A percentile compares a stretch with the other conserved stretches of the same genome.
Evolutionary conservation across 805 yeast genomes (phyloP).

Genomic region (Wickerhamiella siamensis): DNA sequence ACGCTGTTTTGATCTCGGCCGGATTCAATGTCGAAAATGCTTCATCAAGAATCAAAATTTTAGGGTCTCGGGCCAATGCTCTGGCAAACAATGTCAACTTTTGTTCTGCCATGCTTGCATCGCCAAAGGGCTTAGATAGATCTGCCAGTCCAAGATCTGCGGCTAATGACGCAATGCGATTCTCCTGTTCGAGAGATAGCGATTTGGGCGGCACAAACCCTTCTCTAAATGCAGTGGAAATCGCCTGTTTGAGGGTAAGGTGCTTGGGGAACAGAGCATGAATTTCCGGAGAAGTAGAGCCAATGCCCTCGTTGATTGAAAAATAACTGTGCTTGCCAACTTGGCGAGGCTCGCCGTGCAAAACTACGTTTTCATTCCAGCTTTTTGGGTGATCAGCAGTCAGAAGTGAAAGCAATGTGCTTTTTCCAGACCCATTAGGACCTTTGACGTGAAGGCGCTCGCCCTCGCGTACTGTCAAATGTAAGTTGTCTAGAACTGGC

Average conservation of each 20-base stretch:
- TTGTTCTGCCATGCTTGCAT: slow-evolving; percentile 56
- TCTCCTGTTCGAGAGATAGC: slow-evolving; percentile 27
- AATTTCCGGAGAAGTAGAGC: slow-evolving; percentile 82
- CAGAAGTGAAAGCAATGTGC: slow-evolving; percentile 67
- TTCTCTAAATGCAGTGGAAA: slow-evolving; percentile 61
- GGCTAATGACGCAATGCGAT: slow-evolving; percentile 33
- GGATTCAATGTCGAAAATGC: slow-evolving; percentile 85
- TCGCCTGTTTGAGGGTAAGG: slow-evolving; percentile 39
- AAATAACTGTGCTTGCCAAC: slow-evolving; percentile 69
- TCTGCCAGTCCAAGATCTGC: slow-evolving; percentile 34
- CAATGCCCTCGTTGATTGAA: slow-evolving; percentile 63
- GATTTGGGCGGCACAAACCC: slow-evolving; percentile 43
- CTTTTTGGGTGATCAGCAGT: slow-evolving; percentile 97
- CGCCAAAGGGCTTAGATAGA: slow-evolving; percentile 33
- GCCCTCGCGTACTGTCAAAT: slow-evolving; percentile 54
- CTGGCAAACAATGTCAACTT: slow-evolving; percentile 64
- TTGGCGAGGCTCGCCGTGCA: slow-evolving; percentile 52
- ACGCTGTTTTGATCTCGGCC: slow-evolving; percentile 40
- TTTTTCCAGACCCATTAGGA: slow-evolving; percentile 84
- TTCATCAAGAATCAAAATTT: slow-evolving; percentile 72
- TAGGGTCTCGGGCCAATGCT: slow-evolving; percentile 65
- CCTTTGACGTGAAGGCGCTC: slow-evolving; percentile 86
- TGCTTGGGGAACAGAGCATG: slow-evolving; percentile 67
- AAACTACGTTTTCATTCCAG: slow-evolving; percentile 57
- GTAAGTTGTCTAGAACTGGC: slow-evolving; percentile 43